Evolutionary conservation across 805 yeast genomes (phyloP).

Genomic region (Cyberlindnera misumaiensis): DNA sequence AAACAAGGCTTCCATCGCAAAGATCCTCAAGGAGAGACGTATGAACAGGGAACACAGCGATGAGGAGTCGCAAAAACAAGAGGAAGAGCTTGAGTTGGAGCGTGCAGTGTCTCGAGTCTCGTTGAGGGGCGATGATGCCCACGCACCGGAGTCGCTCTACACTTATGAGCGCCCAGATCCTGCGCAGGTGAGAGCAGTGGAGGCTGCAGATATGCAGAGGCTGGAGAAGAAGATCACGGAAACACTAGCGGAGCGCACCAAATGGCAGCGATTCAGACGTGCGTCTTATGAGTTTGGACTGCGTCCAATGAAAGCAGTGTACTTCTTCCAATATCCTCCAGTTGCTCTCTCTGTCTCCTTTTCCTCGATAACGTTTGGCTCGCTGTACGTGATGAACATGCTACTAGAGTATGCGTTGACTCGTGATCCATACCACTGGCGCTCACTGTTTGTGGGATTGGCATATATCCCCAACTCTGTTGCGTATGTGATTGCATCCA

Average conservation of each 20-base stretch:
- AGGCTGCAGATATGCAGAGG: constrained; percentile 19
- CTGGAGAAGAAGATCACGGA: constrained; percentile 22
- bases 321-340: constrained; percentile 65
- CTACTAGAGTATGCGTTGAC: constrained; percentile 60
- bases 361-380: constrained; percentile 66
- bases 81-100: not conserved
- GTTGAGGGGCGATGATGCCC: constrained; percentile 3
- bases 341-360: constrained; percentile 58
- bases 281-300: constrained; percentile 41
- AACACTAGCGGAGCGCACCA: constrained; percentile 17
- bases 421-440: constrained; percentile 62
- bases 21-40: constrained; percentile 35
- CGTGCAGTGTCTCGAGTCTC: constrained; percentile 4
- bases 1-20: constrained; percentile 40
- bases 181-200: constrained; percentile 4
- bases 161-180: constrained; percentile 3
- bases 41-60: constrained; percentile 8
- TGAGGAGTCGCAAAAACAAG: not conserved
- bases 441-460: constrained; percentile 59
- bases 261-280: constrained; percentile 20
- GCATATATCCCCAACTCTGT: constrained; percentile 80
- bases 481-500: constrained; percentile 65
- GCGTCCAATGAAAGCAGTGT: constrained; percentile 56
- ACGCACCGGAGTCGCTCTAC: constrained; percentile 2
- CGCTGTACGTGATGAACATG: constrained; percentile 68